phyloP scores from a whole-genome alignment of 1,139 yeast species.

The Neolecta irregularis region DNA sequence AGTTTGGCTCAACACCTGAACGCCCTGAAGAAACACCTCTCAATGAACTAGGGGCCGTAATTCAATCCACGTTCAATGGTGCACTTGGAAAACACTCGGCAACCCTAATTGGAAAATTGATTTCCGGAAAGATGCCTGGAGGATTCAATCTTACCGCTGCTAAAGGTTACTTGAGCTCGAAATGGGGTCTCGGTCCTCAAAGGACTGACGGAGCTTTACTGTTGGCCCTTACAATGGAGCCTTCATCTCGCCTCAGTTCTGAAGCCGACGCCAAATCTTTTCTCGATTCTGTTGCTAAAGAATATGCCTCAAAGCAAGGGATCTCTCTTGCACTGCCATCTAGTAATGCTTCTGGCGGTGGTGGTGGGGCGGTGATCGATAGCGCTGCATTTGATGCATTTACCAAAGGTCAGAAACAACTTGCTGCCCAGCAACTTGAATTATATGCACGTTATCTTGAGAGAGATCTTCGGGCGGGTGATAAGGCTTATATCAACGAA shows the following conservation, averaged over 20 bases:
- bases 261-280: constrained; percentile 84
- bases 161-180: constrained; percentile 74
- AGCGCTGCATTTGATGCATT: constrained; percentile 92
- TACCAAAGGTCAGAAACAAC: constrained; percentile 72
- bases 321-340: constrained; percentile 57
- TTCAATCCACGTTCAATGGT: constrained; percentile 82
- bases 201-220: constrained; percentile 86
- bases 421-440: constrained; percentile 92
- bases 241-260: constrained; percentile 68
- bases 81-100: constrained; percentile 84
- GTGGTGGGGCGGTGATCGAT: constrained; percentile 71
- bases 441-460: constrained; percentile 88
- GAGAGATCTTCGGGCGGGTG: constrained; percentile 80
- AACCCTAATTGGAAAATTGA: constrained; percentile 74
- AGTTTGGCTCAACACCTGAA: constrained; percentile 94
- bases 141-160: constrained; percentile 87
- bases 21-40: constrained; percentile 97
- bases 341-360: constrained; percentile 36
- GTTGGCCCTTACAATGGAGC: constrained; percentile 75
- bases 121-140: constrained; percentile 98
- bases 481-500: constrained; percentile 70
- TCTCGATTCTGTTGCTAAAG: constrained; percentile 66
- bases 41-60: constrained; percentile 83
- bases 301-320: constrained; percentile 74
- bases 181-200: constrained; percentile 85